Evolutionary conservation across 1,139 yeast genomes (phyloP).

Genomic region (Casaregolazyma suthepensis): DNA sequence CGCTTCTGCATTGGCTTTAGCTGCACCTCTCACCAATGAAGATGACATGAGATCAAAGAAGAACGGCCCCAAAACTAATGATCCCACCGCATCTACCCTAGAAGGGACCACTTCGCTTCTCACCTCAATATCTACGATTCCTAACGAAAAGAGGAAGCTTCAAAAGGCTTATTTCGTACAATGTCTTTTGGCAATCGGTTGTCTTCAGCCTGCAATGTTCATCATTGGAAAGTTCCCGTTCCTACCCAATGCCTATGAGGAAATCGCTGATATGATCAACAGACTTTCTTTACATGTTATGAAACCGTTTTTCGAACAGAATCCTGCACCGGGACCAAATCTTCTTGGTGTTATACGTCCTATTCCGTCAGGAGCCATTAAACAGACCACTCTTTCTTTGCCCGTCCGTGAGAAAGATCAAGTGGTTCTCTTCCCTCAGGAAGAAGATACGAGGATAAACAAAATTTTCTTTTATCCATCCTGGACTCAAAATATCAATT

Average conservation of each 20-base stretch:
- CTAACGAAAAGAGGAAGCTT: slow-evolving; percentile 12
- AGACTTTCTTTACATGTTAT: slow-evolving; percentile 48
- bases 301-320: slow-evolving; percentile 41
- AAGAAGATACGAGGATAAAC: not conserved
- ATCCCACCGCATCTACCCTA: slow-evolving; percentile 16
- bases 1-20: slow-evolving; percentile 78
- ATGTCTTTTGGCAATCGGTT: slow-evolving; percentile 54
- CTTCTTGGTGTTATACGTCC: slow-evolving; percentile 1
- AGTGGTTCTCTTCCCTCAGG: slow-evolving; percentile 1
- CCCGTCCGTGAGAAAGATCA: not conserved
- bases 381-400: slow-evolving; percentile 2
- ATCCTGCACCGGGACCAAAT: slow-evolving; percentile 10
- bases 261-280: slow-evolving; percentile 43
- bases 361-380: not conserved
- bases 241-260: slow-evolving; percentile 51
- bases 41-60: slow-evolving; percentile 29
- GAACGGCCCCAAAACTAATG: slow-evolving; percentile 10
- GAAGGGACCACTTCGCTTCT: not conserved
- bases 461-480: slow-evolving; percentile 1
- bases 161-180: slow-evolving; percentile 44
- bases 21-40: slow-evolving; percentile 75
- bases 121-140: slow-evolving; percentile 8
- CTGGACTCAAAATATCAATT: slow-evolving; percentile 1
- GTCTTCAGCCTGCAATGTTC: slow-evolving; percentile 57
- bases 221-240: slow-evolving; percentile 60